These are phyloP conservation scores for Endoconidiophora polonica DNA, from an alignment of 2,329 filamentous ascomycete species.

Conservation along the genomic window DNA sequence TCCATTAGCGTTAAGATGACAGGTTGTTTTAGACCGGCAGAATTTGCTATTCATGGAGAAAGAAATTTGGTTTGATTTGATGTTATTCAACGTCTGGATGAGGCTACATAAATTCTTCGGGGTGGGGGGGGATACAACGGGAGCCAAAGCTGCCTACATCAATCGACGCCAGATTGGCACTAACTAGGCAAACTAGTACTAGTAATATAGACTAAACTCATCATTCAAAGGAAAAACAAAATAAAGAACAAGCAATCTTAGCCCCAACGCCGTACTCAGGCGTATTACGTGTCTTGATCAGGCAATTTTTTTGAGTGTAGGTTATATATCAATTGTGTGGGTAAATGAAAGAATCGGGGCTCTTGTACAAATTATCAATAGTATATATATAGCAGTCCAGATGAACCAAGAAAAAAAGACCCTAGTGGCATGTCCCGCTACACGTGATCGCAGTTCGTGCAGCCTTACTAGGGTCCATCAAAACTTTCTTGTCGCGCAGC, in stretches of 20 bases:
- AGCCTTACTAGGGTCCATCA: constrained; percentile 13
- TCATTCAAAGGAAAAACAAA: neutral
- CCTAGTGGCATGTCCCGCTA: neutral
- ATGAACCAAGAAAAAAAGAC: neutral
- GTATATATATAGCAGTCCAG: too few relatives aligned
- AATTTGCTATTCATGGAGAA: neutral
- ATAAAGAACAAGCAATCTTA: neutral
- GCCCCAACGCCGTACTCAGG: too few relatives aligned
- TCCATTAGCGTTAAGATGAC: neutral
- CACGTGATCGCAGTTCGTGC: constrained; percentile 4
- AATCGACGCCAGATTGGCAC: too few relatives aligned
- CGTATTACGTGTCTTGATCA: too few relatives aligned
- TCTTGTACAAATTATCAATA: neutral
- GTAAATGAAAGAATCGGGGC: neutral
- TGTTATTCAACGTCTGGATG: too few relatives aligned
- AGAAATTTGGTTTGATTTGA: neutral
- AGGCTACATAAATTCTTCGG: too few relatives aligned
- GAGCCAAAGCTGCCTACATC: too few relatives aligned
- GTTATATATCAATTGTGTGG: too few relatives aligned
- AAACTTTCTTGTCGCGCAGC: constrained; percentile 14
- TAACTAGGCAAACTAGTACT: too few relatives aligned
- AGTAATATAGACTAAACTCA: too few relatives aligned
- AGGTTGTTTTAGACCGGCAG: neutral
- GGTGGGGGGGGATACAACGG: too few relatives aligned
- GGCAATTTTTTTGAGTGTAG: too few relatives aligned